These are phyloP conservation scores for Eucalyptus pauciflora DNA, from an alignment of 345 rosid genomes.

Conservation along the genomic window DNA sequence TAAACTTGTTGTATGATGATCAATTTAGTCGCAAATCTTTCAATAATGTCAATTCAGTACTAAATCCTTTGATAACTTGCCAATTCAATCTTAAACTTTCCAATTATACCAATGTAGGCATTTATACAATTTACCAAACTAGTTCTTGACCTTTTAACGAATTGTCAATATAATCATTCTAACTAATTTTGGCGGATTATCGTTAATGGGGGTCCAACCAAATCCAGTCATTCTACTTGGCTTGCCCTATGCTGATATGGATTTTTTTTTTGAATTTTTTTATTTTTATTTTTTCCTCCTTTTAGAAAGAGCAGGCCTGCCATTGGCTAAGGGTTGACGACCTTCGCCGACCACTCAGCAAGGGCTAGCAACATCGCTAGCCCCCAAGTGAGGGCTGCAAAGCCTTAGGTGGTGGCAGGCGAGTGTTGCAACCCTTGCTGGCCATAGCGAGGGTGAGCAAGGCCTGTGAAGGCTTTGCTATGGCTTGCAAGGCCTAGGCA, in stretches of 20 bases:
- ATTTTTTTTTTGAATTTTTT: too few species aligned
- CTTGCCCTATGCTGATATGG: neutral
- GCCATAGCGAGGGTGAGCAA: neutral
- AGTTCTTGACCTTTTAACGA: neutral
- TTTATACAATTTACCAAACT: neutral
- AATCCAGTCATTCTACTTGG: too few species aligned
- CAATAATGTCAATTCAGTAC: neutral
- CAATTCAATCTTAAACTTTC: neutral
- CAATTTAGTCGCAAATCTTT: too few species aligned
- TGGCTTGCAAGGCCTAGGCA: neutral
- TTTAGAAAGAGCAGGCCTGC: neutral
- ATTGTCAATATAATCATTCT: too few species aligned
- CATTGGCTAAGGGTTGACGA: rapidly evolving
- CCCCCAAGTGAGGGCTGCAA: neutral
- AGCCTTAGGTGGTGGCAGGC: neutral
- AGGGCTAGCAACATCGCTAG: neutral
- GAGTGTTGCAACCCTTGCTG: neutral
- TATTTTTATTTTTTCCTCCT: neutral
- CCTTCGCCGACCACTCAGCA: neutral
- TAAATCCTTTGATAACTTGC: neutral
- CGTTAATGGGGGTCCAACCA: rapidly evolving
- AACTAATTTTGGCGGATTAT: too few species aligned
- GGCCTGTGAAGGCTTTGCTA: neutral
- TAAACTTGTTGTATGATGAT: neutral
- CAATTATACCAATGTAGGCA: neutral